Percentiles rank a stretch among this genome's conserved stretches.
Evolutionary conservation across 129 eudicot genomes (phyloP).

Genomic region (Apium graveolens): DNA sequence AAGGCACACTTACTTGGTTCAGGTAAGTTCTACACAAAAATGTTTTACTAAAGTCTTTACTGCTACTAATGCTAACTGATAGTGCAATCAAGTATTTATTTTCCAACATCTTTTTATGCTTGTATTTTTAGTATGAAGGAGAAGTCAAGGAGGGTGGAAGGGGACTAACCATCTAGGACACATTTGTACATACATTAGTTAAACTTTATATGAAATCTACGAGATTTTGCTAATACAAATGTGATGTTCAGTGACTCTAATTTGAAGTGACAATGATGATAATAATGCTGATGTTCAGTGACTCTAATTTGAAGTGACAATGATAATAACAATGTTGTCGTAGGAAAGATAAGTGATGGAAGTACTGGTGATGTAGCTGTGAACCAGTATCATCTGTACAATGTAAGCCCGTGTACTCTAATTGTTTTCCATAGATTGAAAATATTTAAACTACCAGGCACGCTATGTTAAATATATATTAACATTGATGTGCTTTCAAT

Average conservation of each 20-base stretch:
- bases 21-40: too few relatives aligned
- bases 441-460: not conserved
- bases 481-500: constrained; percentile 11
- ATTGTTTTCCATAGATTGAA: not conserved
- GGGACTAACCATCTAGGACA: constrained; percentile 79
- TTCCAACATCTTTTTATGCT: not conserved
- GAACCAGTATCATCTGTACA: constrained; percentile 68
- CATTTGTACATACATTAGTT: constrained; percentile 78
- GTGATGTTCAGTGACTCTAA: not conserved
- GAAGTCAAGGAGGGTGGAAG: constrained; percentile 97
- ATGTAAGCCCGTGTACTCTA: constrained; percentile 27
- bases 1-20: too few relatives aligned
- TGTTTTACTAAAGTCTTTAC: too few relatives aligned
- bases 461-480: too few relatives aligned
- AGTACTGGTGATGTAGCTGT: constrained; percentile 94
- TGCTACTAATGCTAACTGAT: too few relatives aligned
- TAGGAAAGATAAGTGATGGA: constrained; percentile 66
- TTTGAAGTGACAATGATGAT: not conserved
- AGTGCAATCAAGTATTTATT: too few relatives aligned
- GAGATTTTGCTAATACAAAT: not conserved
- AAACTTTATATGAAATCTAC: too few relatives aligned
- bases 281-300: too few relatives aligned
- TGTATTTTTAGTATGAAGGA: constrained; percentile 73
- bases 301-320: too few relatives aligned
- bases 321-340: constrained; percentile 8